A percentile compares a stretch with the other conserved stretches of the same genome.
These are phyloP conservation scores for Ilex paraguariensis DNA, from an alignment of 305 asterid genomes.

Conservation along the genomic window DNA sequence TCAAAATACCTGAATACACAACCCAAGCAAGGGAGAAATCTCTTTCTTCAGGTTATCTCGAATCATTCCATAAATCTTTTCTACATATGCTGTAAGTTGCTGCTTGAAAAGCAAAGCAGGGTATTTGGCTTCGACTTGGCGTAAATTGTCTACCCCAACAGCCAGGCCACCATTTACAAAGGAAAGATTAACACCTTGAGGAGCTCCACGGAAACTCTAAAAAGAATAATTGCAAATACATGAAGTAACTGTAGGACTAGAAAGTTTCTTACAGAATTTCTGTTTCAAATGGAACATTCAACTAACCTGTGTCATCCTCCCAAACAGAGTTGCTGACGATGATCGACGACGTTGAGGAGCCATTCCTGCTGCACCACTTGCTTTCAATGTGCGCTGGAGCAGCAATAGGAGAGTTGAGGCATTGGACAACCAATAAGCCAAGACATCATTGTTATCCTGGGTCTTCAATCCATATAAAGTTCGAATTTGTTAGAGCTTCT, in stretches of 20 bases:
- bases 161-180: slow-evolving; percentile 41
- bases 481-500: slow-evolving; percentile 4
- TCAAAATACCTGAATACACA: slow-evolving; percentile 55
- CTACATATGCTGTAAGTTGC: slow-evolving; percentile 71
- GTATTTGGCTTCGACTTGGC: slow-evolving; percentile 94
- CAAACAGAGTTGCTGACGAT: slow-evolving; percentile 55
- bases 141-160: slow-evolving; percentile 78
- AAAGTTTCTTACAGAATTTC: not conserved
- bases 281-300: not conserved
- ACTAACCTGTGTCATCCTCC: slow-evolving; percentile 51
- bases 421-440: slow-evolving; percentile 70
- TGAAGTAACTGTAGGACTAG: slow-evolving; percentile 8
- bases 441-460: slow-evolving; percentile 52
- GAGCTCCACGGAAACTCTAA: slow-evolving; percentile 87
- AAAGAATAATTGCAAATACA: slow-evolving; percentile 16
- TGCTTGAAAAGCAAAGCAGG: slow-evolving; percentile 73
- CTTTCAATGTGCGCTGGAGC: slow-evolving; percentile 66
- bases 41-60: slow-evolving; percentile 65
- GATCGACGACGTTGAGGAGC: slow-evolving; percentile 60
- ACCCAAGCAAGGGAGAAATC: slow-evolving; percentile 67
- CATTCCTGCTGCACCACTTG: slow-evolving; percentile 61
- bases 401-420: slow-evolving; percentile 56
- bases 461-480: slow-evolving; percentile 41
- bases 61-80: slow-evolving; percentile 67
- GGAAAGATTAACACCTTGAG: slow-evolving; percentile 68